Evolutionary conservation across 2,329 filamentous ascomycete species (phyloP).

Genomic region (Metarhizium brunneum): DNA sequence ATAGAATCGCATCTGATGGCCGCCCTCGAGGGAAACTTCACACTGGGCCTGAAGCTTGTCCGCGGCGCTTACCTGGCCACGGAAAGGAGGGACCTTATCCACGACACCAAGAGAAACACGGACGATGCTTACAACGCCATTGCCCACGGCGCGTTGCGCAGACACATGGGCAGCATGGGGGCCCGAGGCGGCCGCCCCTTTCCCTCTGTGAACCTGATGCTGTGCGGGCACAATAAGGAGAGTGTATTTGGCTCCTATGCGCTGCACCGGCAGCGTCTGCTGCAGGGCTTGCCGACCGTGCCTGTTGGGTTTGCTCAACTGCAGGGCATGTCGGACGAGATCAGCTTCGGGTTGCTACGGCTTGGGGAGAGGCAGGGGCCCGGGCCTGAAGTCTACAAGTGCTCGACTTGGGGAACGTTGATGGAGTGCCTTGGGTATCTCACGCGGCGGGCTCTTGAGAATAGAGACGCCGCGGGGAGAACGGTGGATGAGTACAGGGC

Average conservation of each 20-base stretch:
- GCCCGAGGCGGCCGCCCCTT: constrained; percentile 19
- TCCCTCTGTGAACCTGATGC: constrained; percentile 36
- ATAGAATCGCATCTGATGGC: constrained; percentile 34
- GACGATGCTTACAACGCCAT: constrained; percentile 42
- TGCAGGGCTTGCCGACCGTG: constrained; percentile 18
- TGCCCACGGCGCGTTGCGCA: constrained; percentile 34
- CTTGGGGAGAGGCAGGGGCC: constrained; percentile 9
- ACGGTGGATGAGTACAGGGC: neutral
- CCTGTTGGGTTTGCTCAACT: constrained; percentile 41
- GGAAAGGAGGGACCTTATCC: constrained; percentile 40
- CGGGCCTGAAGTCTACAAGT: constrained; percentile 28
- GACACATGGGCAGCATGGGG: constrained; percentile 13
- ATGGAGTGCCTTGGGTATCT: constrained; percentile 30
- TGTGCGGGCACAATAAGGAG: constrained; percentile 43
- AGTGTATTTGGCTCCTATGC: constrained; percentile 31
- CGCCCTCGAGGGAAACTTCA: constrained; percentile 37
- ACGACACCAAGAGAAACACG: constrained; percentile 42
- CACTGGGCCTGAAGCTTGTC: constrained; percentile 46
- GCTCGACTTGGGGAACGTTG: constrained; percentile 29
- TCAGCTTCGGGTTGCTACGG: constrained; percentile 39
- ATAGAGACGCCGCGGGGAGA: constrained; percentile 23
- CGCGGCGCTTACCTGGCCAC: constrained; percentile 45
- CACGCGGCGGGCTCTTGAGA: constrained; percentile 27
- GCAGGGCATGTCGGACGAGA: constrained; percentile 49
- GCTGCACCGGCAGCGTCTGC: constrained; percentile 30